Evolutionary conservation across 2,329 filamentous ascomycete species (phyloP).

Genomic region (Talaromyces sp.): DNA sequence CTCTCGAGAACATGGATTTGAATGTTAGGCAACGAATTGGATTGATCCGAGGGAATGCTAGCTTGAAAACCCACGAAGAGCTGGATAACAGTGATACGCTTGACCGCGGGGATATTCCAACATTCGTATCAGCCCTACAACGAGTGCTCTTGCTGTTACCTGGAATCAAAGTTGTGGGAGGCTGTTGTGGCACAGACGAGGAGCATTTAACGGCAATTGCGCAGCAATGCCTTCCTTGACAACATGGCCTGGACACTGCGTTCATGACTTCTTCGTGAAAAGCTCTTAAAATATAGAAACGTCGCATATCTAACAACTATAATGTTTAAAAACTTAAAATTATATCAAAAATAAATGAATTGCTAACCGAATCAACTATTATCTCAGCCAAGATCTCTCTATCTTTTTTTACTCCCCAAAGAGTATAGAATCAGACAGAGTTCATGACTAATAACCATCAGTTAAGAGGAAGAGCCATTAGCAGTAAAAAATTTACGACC

Average conservation of each 20-base stretch:
- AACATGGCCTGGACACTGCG: background rate
- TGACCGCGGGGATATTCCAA: constrained; percentile 6
- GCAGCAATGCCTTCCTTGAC: background rate
- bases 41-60: constrained; percentile 5
- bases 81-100: constrained; percentile 6
- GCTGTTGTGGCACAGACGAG: constrained; percentile 14
- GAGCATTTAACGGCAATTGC: constrained; percentile 11
- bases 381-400: too few relatives aligned
- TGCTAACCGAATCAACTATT: too few relatives aligned
- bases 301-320: too few relatives aligned
- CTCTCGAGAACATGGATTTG: background rate
- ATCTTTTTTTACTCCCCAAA: too few relatives aligned
- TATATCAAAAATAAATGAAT: too few relatives aligned
- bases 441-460: too few relatives aligned
- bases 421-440: too few relatives aligned
- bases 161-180: constrained; percentile 7
- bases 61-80: constrained; percentile 6
- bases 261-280: background rate
- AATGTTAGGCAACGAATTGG: background rate
- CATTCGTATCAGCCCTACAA: background rate
- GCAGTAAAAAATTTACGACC: too few relatives aligned
- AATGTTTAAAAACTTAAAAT: too few relatives aligned
- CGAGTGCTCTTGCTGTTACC: background rate
- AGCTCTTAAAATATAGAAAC: background rate
- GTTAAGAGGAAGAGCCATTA: too few relatives aligned